Conservation (phyloP, 208 protist genomes). For the Trypanosoma avium region DNA sequence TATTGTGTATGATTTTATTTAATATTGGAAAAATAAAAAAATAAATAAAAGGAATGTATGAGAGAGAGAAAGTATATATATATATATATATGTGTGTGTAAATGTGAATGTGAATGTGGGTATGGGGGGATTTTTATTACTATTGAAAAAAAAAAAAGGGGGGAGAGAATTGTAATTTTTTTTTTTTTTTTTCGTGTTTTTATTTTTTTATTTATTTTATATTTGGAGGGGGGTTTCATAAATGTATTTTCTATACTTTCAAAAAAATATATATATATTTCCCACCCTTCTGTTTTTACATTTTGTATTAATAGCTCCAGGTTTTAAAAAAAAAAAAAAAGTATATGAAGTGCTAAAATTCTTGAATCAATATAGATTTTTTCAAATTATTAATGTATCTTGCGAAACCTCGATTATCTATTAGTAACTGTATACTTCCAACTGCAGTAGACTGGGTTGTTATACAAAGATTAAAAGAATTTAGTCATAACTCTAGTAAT, state of each 20-base stretch:
- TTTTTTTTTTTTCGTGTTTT: not conserved
- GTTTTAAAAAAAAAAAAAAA: constrained; percentile 1
- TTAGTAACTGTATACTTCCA: constrained; percentile 20
- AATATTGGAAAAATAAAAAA: constrained; percentile 15
- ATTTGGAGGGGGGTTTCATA: constrained; percentile 6
- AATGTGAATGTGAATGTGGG: not conserved
- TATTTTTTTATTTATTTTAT: not conserved
- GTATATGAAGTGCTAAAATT: too few species aligned
- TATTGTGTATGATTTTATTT: constrained; percentile 59
- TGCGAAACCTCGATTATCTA: constrained; percentile 12
- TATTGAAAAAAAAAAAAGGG: too few species aligned
- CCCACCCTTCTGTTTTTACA: too few species aligned
- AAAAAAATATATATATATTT: not conserved
- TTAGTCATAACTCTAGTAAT: not conserved
- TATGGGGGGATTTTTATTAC: too few species aligned
- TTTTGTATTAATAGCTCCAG: too few species aligned
- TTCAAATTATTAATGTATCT: constrained; percentile 7
- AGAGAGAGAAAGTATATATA: constrained; percentile 10
- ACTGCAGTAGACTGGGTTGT: constrained; percentile 26
- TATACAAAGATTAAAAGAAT: constrained; percentile 12
- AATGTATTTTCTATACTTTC: constrained; percentile 1
- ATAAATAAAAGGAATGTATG: not conserved
- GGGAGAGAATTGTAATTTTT: not conserved
- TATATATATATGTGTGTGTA: not conserved
- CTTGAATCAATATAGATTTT: too few species aligned